These are phyloP conservation scores for Aspergillus cristatus DNA, from an alignment of 495 filamentous ascomycete genomes.

Conservation along the genomic window DNA sequence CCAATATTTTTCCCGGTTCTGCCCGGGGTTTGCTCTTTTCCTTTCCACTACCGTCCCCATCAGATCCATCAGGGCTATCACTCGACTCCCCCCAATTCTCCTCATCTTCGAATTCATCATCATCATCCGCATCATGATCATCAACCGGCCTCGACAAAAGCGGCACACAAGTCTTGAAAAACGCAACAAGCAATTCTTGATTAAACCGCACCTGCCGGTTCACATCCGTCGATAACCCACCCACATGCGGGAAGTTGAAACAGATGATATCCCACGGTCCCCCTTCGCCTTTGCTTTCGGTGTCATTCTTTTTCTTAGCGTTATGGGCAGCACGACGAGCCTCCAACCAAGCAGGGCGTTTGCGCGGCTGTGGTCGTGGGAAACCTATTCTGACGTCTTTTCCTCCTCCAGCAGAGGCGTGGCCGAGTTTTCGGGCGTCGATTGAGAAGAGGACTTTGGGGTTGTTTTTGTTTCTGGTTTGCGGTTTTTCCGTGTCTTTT, in stretches of 20 bases:
- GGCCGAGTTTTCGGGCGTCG: conserved; percentile 64
- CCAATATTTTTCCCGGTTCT: conserved; percentile 57
- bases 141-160: conserved; percentile 35
- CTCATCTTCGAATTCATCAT: conserved; percentile 10
- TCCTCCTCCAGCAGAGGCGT: conserved; percentile 27
- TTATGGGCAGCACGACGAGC: too few relatives aligned
- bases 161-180: conserved; percentile 58
- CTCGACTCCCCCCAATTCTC: conserved; percentile 1
- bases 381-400: conserved; percentile 34
- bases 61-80: conserved; percentile 8
- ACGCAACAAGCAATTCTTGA: conserved; percentile 77
- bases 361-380: conserved; percentile 15
- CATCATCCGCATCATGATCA: conserved; percentile 15
- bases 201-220: conserved; percentile 90
- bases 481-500: conserved; percentile 1
- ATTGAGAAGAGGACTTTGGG: conserved; percentile 55
- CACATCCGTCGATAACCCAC: conserved; percentile 83
- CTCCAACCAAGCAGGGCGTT: conserved; percentile 24
- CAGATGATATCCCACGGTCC: conserved; percentile 62
- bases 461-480: too few relatives aligned
- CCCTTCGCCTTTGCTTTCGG: conserved; percentile 18
- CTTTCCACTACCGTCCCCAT: conserved; percentile 6
- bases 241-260: conserved; percentile 97
- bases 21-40: conserved; percentile 13
- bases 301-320: too few relatives aligned